A percentile compares a stretch with the other conserved stretches of the same genome.
Conservation (phyloP, 2,329 filamentous ascomycete genomes). For the Camillea tinctor region DNA sequence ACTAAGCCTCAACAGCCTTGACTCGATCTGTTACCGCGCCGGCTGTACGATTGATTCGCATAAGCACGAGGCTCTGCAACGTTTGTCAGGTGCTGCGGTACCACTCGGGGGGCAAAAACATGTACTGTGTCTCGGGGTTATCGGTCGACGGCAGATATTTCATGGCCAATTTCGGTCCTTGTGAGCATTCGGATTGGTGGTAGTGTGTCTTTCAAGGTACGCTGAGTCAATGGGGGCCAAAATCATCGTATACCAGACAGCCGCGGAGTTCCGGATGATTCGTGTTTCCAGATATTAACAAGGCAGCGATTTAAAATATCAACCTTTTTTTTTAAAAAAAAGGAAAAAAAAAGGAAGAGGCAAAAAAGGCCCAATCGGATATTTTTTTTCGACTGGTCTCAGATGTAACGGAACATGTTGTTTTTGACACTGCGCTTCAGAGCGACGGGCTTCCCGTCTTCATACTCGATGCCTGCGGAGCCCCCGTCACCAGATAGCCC, state of each 20-base stretch:
- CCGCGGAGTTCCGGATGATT: neutral
- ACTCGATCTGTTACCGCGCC: too few species aligned
- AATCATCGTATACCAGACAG: neutral
- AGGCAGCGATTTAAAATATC: too few species aligned
- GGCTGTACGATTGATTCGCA: too few species aligned
- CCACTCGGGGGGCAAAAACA: too few species aligned
- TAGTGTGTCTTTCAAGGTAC: slow-evolving; percentile 3
- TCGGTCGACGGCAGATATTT: neutral
- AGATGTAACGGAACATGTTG: slow-evolving; percentile 31
- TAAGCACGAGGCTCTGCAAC: slow-evolving; percentile 31
- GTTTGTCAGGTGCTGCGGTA: too few species aligned
- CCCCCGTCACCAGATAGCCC: slow-evolving; percentile 69
- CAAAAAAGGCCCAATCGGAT: neutral
- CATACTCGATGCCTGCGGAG: slow-evolving; percentile 69
- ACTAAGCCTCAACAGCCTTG: too few species aligned
- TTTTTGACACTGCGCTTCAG: slow-evolving; percentile 73
- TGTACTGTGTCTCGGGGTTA: too few species aligned
- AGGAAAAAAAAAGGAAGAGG: neutral
- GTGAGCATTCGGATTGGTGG: slow-evolving; percentile 27
- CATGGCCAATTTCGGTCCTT: too few species aligned
- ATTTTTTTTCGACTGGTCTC: neutral
- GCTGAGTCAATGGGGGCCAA: neutral
- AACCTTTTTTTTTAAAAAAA: too few species aligned
- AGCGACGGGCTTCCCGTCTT: slow-evolving; percentile 68
- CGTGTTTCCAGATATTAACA: too few species aligned